Evolutionary conservation across 2,329 filamentous ascomycete genomes (phyloP).

Genomic region (Aureobasidium sp.): DNA sequence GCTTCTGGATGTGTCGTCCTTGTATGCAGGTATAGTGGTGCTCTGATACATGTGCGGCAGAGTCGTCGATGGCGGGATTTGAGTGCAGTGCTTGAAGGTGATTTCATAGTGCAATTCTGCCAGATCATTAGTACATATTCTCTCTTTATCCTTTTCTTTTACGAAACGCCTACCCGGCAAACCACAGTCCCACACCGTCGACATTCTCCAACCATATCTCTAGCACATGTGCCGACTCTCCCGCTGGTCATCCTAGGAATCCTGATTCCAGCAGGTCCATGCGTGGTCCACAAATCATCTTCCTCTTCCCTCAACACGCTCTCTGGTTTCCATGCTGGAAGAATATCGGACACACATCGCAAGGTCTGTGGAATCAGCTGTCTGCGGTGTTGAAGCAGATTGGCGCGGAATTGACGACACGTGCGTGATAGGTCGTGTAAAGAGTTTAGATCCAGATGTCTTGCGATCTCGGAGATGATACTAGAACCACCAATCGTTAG

Average conservation of each 20-base stretch:
- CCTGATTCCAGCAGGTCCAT: conserved; percentile 24
- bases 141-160: background rate
- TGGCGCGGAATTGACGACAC: conserved; percentile 70
- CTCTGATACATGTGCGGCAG: conserved; percentile 66
- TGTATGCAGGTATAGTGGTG: conserved; percentile 49
- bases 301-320: conserved; percentile 41
- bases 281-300: conserved; percentile 22
- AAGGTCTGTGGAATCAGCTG: conserved; percentile 69
- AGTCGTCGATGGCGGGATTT: conserved; percentile 73
- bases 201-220: conserved; percentile 81
- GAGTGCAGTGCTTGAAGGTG: conserved; percentile 60
- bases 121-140: background rate
- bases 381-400: conserved; percentile 69
- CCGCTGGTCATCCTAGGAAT: conserved; percentile 47
- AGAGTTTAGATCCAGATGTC: conserved; percentile 76
- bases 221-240: conserved; percentile 71
- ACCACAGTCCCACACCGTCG: conserved; percentile 68
- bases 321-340: conserved; percentile 35
- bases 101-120: conserved; percentile 86
- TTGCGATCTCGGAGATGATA: conserved; percentile 67
- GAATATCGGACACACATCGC: conserved; percentile 65
- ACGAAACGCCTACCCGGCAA: conserved; percentile 58
- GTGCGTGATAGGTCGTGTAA: conserved; percentile 76
- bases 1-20: background rate
- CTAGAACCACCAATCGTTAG: conserved; percentile 37